These are phyloP conservation scores for Xerophyta viscosa DNA, from an alignment of 106 monocot species.

Conservation along the genomic window DNA sequence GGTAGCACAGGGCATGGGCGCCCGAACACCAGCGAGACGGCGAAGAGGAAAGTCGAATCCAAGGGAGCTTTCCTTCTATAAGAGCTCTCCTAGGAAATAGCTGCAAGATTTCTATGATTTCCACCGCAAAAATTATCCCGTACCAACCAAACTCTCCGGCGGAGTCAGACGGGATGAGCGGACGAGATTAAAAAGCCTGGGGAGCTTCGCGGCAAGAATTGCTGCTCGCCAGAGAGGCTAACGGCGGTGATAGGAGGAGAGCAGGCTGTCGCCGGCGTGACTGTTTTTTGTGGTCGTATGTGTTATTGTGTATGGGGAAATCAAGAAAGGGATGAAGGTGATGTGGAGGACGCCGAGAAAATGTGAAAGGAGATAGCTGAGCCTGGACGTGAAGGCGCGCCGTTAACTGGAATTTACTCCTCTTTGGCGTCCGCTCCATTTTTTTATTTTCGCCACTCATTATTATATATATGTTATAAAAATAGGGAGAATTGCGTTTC, in stretches of 20 bases:
- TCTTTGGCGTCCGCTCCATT: conserved; percentile 46
- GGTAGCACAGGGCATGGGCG: conserved; percentile 42
- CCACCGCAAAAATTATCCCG: background rate
- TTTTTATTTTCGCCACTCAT: no score
- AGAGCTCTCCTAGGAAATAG: background rate
- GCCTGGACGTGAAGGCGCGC: conserved; percentile 50
- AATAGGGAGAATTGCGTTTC: no score
- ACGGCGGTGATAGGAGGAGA: no score
- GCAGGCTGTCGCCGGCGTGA: no score
- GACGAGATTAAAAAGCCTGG: no score
- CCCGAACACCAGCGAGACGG: conserved; percentile 9
- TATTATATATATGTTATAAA: no score
- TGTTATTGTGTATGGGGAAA: background rate
- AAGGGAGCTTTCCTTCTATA: background rate
- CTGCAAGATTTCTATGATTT: background rate
- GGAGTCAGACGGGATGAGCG: no score
- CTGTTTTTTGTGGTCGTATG: no score
- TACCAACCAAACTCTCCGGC: no score
- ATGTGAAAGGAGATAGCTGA: conserved; percentile 30
- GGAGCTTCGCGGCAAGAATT: no score
- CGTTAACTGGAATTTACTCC: conserved; percentile 34
- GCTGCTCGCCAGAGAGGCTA: no score
- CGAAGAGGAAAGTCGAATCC: background rate
- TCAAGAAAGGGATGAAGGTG: no score
- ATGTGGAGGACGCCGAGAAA: conserved; percentile 6